phyloP scores from a whole-genome alignment of 495 filamentous ascomycete genomes.

The Apiosordaria backusii region DNA sequence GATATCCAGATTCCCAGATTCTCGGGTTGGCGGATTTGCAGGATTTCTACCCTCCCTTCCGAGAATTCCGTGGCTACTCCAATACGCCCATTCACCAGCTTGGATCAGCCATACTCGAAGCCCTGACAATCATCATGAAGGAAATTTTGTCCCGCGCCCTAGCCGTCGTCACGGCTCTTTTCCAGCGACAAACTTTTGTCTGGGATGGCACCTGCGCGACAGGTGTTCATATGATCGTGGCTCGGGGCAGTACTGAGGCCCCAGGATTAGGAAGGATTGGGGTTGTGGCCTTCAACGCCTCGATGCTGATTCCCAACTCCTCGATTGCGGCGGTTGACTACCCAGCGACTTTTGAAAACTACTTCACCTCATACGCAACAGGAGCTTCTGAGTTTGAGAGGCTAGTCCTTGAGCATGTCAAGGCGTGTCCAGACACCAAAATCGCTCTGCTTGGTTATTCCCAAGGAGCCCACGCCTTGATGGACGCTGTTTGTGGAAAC shows the following conservation, averaged over 20 bases:
- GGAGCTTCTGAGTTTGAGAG: conserved; percentile 22
- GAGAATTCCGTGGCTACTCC: neutral
- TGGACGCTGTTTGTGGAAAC: conserved; percentile 13
- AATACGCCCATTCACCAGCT: neutral
- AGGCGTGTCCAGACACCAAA: conserved; percentile 25
- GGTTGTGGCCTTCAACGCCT: conserved; percentile 16
- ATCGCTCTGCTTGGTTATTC: conserved; percentile 32
- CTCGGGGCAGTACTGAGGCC: conserved; percentile 18
- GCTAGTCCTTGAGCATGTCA: conserved; percentile 17
- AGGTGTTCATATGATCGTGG: conserved; percentile 20
- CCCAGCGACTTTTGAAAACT: conserved; percentile 18
- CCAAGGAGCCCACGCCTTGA: conserved; percentile 20
- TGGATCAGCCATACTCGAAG: neutral
- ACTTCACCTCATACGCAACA: conserved; percentile 16
- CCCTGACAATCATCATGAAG: neutral
- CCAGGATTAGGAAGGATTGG: conserved; percentile 12
- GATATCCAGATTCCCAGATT: neutral
- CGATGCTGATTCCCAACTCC: conserved; percentile 14
- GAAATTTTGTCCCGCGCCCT: conserved; percentile 2
- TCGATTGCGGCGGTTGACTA: conserved; percentile 18
- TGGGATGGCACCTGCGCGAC: conserved; percentile 13
- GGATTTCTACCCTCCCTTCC: neutral
- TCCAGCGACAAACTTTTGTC: neutral
- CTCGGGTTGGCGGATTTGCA: neutral
- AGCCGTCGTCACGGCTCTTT: neutral